Percentiles rank a stretch among this genome's conserved stretches.
These are phyloP conservation scores for Hypomontagnella submonticulosa DNA, from an alignment of 495 filamentous ascomycete genomes.

Conservation along the genomic window DNA sequence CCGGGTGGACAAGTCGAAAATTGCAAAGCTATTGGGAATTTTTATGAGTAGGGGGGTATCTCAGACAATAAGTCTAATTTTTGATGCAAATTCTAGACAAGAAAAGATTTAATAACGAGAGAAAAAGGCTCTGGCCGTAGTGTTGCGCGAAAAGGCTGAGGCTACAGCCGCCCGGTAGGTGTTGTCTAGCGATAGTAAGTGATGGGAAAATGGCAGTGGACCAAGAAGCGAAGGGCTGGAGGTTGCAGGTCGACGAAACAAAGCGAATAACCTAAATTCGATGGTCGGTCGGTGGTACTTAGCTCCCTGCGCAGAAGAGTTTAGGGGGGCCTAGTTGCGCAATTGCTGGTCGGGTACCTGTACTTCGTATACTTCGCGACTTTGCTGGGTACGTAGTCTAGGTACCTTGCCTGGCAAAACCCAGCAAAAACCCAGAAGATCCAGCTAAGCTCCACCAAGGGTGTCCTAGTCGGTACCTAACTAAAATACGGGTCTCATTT, in stretches of 20 bases:
- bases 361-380: slow-evolving; percentile 16
- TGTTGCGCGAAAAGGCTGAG: slow-evolving; percentile 23
- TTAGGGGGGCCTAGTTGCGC: slow-evolving; percentile 26
- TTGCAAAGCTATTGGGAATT: slow-evolving; percentile 23
- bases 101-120: slow-evolving; percentile 31
- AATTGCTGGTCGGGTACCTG: background rate
- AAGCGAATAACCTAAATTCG: slow-evolving; percentile 42
- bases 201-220: slow-evolving; percentile 28
- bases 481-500: slow-evolving; percentile 8
- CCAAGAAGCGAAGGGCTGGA: slow-evolving; percentile 24
- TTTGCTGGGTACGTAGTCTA: background rate
- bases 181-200: slow-evolving; percentile 9
- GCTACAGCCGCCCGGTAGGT: slow-evolving; percentile 27
- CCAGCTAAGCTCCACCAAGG: background rate
- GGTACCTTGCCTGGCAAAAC: background rate
- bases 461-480: too few relatives aligned
- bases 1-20: slow-evolving; percentile 19
- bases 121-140: slow-evolving; percentile 15
- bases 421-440: too few relatives aligned
- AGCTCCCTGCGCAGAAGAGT: slow-evolving; percentile 17
- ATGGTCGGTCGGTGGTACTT: slow-evolving; percentile 35
- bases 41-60: slow-evolving; percentile 38
- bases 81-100: slow-evolving; percentile 44
- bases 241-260: slow-evolving; percentile 40
- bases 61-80: slow-evolving; percentile 39